Evolutionary conservation across 2,329 filamentous ascomycete species (phyloP), one percentile per base, ranked within the genome.

Genomic region (Fusarium tjaetaba): DNA sequence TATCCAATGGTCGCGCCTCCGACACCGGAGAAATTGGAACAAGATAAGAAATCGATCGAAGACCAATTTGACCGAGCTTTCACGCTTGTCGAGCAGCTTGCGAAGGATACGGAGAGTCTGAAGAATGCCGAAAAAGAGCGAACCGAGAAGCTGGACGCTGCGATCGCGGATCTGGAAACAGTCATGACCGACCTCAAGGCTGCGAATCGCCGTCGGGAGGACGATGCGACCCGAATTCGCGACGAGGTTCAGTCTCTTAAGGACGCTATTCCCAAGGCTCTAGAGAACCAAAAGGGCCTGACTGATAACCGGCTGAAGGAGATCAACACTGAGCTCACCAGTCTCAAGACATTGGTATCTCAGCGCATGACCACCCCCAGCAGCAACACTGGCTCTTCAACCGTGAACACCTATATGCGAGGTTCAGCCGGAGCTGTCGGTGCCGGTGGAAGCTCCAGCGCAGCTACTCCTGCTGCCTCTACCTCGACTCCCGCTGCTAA

Each of bases 1-100:
- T 90, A 93, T 72, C 96, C 96, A 46, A 86, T 99, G 34, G 94
- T 99, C 69, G 92, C 95, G 18, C 97, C 96, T 8, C 96, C 96
- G 4, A 99, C 96, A 3, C 94, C 95, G 15, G 95, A 97, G 64
- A 95, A 97, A 80, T 87, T 99, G 15, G 94, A 98, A 79, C 93
- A 97, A 81, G 96, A 99, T 82, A 99, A 99, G 84, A 91, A 94
- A 71, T 90, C 91, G 43, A 95, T 99, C 65, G 95, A 98, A 81
- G 95, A 95, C 73, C 93, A 96, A 67, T 99, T 99, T 82, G 93
- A 96, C 77, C 94, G 93, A 78, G 94, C 96, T 5, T 99, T 99
- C 81, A 87, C 92, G 24, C 88, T 98, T 20, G 91, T 99, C 16
- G 96, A 99, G 68, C 96, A 98, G 80, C 89, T 99, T 2, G 90